Base-by-base conservation (phyloP, 2,329 filamentous ascomycete genomes). In the Aspergillus tamarii region DNA sequence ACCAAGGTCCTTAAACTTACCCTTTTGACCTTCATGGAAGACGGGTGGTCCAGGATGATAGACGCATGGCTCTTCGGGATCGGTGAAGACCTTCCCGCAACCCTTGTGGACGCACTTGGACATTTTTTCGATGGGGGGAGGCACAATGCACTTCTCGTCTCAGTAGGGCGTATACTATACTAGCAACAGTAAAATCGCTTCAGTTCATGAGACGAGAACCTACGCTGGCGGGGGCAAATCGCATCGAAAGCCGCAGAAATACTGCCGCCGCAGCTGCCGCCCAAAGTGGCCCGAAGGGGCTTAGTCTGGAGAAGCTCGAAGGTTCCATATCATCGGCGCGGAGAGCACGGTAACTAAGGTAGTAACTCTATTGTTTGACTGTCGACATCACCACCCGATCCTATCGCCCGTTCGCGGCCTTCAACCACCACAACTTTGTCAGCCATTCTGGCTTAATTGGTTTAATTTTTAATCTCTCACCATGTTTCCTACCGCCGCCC, bases 11-110 rank as follows among this genome's bases (percentile, higher is more conserved):
- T 64, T 58, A n/a, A 76, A 32, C 81, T 76, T 83, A 97, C 94
- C 95, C 89, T 99, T 98, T 82, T 97, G 94, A 66, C 95, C 95
- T 82, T 99, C 95, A 78, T 98, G 95, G 79, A 99, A 99, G 77
- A 95, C 85, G 53, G 95, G 95, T 68, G 94, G 92, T 62, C 94
- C 94, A 50, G 94, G 93, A 81, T 99, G 95, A 82, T 97, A 98
- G 71, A 88, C 82, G 82, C 95, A 99, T 70, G 89, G 85, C 78
- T 97, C 94, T 48, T 92, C 88, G 11, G 89, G 81, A 78, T 97
- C 91, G 56, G 89, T 89, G 80, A 93, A 98, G 68, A 84, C 80
- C 85, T 97, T 98, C 73, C 91, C 93, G 80, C 95, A 99, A 77
- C 94, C 93, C 80, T 96, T 94, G 83, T 97, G 95, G 63, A 97